Base-by-base conservation (phyloP, 345 rosid genomes). In the Sonneratia alba region DNA sequence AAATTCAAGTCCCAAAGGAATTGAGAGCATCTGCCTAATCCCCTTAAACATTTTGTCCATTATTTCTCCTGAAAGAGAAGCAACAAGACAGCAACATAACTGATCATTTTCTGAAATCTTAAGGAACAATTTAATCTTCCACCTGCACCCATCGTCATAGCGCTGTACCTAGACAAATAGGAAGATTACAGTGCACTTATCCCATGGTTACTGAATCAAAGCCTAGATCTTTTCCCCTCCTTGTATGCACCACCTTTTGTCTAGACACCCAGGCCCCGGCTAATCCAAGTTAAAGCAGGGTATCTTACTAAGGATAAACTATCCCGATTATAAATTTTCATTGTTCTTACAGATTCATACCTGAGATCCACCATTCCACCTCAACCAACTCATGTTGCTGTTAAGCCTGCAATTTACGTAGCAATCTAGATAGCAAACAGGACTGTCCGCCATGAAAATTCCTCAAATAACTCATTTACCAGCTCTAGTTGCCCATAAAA, bases 1-100 rank as follows among this genome's bases (percentile, higher is more conserved):
- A 68, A 45, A 75, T 75, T 71, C 45, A 9, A 57, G 61, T 32
- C 61, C 61, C 36, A 47, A 57, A 13, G 2, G 71, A 69, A n/a
- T 36, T 11, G 0, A 69, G 40, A 49, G 48, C 57, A 53, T 53
- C 57, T 53, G 21, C 22, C 22, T 16, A 3, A 53, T 53, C 6
- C 22, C n/a, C 57, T 53, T 15, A 53, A 53, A 53, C 5, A 53
- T 53, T 53, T 53, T 19, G 5, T 2, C 21, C 7, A 16, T 16
- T 4, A 15, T 53, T 19, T 16, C 14, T 16, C n/a, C 6, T 6
- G 14, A 15, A 19, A 14, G 11, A 47, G n/a, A 53, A 53, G 21
- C 57, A 53, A 19, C 57, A 3, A 19, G 57, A 53, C n/a, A 53
- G 21, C 3, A 3, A 53, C n/a, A 53, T 21, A 53, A 19, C 57